Conservation (phyloP, 352 stramenopile species). For the Pythium utonaiense region DNA sequence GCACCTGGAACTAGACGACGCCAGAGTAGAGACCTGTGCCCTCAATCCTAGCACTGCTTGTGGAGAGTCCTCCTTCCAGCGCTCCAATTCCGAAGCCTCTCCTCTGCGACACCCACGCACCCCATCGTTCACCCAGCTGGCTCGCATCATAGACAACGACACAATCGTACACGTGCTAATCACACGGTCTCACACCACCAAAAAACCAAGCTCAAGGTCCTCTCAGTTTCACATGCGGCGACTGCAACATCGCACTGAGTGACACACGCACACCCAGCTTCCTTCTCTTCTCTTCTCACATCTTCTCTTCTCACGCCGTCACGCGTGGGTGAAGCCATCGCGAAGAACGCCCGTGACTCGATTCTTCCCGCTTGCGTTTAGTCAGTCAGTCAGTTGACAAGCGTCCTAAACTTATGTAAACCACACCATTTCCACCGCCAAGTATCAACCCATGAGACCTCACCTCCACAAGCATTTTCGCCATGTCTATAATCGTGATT, state of each 20-base stretch:
- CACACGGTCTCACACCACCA: background rate
- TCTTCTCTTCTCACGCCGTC: background rate
- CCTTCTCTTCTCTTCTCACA: background rate
- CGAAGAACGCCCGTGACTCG: background rate
- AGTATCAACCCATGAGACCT: background rate
- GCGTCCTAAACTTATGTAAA: background rate
- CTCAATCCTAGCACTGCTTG: too few species aligned
- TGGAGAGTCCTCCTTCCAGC: too few species aligned
- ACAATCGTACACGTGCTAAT: too few species aligned
- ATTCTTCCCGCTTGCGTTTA: background rate
- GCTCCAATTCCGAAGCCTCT: background rate
- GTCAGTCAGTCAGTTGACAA: conserved; percentile 1
- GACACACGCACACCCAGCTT: background rate
- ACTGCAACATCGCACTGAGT: background rate
- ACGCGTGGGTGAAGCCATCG: too few species aligned
- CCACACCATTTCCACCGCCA: background rate
- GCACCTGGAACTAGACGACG: too few species aligned
- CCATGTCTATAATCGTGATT: background rate
- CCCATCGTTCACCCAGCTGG: background rate
- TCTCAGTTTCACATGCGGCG: background rate
- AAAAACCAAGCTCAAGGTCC: background rate
- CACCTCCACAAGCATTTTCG: background rate
- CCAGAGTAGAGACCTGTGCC: too few species aligned
- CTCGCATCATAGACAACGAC: background rate
- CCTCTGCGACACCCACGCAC: background rate